Base-by-base conservation (phyloP, 2,329 filamentous ascomycete genomes). In the Sporothrix globosa region DNA sequence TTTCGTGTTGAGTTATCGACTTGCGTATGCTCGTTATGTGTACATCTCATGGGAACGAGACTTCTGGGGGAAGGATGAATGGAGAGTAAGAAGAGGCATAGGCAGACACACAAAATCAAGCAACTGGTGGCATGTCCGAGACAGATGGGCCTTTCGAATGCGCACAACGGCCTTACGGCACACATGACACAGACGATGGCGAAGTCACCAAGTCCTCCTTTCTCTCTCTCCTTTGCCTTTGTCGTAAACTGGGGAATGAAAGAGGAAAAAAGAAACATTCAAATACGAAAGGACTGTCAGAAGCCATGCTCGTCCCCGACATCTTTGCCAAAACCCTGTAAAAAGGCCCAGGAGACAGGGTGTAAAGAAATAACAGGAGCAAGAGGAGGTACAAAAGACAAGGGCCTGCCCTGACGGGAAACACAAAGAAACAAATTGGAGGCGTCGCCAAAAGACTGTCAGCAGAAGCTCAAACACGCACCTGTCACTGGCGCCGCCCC, bases 381-480 rank as follows among this genome's bases (percentile, higher is more conserved):
- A 34, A 34, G 34, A 53, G 50, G 50, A 53, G 50, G 50, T 48
- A 48, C 44, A 17, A 19, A 48, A 6, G 44, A 48, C 44, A 48
- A 48, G 44, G 44, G 44, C 14, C 13, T 19, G 44, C 34, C 44
- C 44, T 48, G 44, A 48, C 56, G 24, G 34, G 54, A 58, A 41
- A 58, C 30, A 39, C 54, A 39, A 58, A 30, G 56, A 44, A 44
- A 34, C 27, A 58, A 58, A 58, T 58, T 14, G 27, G 56, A 61
- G n/a, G 56, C 34, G 56, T 24, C 56, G 30, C n/a, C 63, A 34
- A 67, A 67, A 67, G 63, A 48, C 60, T 48, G 60, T 63, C 39
- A 63, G 60, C 60, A 63, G 60, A n/a, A 48, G 60, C 60, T 63
- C 60, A 63, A 63, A 63, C 60, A 63, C 41, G 56, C 21, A 63